Evolutionary conservation across 305 asterid genomes (phyloP), one percentile per base, ranked within the genome.

Genomic region (Rubia balearica): DNA sequence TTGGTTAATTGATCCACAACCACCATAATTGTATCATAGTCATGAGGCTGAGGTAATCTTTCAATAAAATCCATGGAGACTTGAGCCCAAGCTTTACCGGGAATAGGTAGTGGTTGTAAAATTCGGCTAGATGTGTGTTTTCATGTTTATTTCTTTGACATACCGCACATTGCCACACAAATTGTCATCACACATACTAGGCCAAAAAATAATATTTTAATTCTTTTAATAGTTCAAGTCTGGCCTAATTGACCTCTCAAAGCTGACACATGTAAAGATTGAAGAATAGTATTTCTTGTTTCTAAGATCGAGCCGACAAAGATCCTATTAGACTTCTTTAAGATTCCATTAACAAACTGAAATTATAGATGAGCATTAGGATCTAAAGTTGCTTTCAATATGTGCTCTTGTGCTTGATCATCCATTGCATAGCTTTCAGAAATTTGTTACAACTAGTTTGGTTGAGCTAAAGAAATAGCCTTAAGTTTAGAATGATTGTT

Each of bases 241-340:
- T 59, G 64, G 0, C 75, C 75, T 0, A 74, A 27, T 16, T 73
- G 75, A 0, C 78, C 77, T 1, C 75, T 73, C 0, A 62, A 0
- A 0, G 64, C 33, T 0, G 63, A 16, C 11, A 6, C 1, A 24
- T 67, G 41, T 0, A 43, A 0, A 0, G 3, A 7, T 6, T 24
- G 3, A 3, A 27, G 48, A 11, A 1, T 43, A 3, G 1, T 5
- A 0, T 5, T 42, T 12, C 8, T 36, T 65, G 2, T 53, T 14
- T 55, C 61, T 24, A 2, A 55, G 8, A 12, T 22, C 1, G 8
- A 14, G 1, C 5, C 57, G 3, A 62, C 64, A 46, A 48, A 16
- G 12, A 71, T 53, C 13, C 11, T 65, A 14, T 49, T 36, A 7
- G 21, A 7, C 60, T 11, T 21, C 41, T 24, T 67, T 0, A 27